Evolutionary conservation across 768 basidiomycete species (phyloP), one percentile per base, ranked within the genome.

Genomic region (Boletus speciosus): DNA sequence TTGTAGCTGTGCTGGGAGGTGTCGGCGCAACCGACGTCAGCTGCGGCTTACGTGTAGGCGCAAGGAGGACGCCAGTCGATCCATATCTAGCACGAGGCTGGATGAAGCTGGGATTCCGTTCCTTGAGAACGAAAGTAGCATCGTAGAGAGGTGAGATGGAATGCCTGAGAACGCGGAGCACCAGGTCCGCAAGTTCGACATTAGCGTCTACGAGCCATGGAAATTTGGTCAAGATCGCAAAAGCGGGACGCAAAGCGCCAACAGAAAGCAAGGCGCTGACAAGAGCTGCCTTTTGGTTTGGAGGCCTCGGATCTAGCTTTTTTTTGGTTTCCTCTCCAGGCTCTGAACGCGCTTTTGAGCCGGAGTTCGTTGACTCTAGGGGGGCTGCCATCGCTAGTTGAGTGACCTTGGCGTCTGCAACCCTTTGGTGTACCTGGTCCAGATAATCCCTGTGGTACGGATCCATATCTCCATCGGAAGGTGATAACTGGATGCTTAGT

Each of bases 361-460:
- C 67, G 6, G 79, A 63, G 39, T 73, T 66, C 8, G 71, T 62
- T 15, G 81, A 81, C 65, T 87, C 85, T 27, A 96, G 74, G 3
- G 93, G 87, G 1, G 88, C 91, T 34, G 93, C 93, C 81, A 90
- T 83, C 1, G 93, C 88, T 29, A 96, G 76, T 49, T 88, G 84
- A 59, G 84, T 94, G 56, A 80, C 71, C 65, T 84, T 89, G 7
- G 88, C 85, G 3, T 77, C 83, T 14, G 81, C 74, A 43, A 90
- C 85, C 47, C 85, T 80, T n/a, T 79, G 67, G 21, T 85, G 75
- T 15, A 90, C 79, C 47, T 81, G 78, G 3, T 76, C 76, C 19
- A 84, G 62, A 67, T 92, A 93, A 50, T 85, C 82, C 59, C 82
- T 79, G 55, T 78, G 80, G 21, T 83, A 77, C 40, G 73, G 73